Percentiles rank a stretch among this genome's conserved stretches.
Conservation (phyloP, 345 rosid species). For the Gossypium rotundifolium region DNA sequence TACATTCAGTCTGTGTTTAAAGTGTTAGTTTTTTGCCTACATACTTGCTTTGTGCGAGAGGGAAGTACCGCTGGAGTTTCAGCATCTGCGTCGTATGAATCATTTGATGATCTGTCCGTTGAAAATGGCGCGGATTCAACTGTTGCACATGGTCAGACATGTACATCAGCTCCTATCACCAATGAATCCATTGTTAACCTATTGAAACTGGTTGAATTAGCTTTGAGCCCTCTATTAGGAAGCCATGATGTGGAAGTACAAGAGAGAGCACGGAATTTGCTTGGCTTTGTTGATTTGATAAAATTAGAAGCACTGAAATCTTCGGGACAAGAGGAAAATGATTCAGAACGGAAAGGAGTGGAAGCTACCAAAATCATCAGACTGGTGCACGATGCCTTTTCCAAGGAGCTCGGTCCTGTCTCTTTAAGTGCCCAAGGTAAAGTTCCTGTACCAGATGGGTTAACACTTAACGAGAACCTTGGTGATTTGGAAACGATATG, state of each 20-base stretch:
- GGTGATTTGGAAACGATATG: slow-evolving; percentile 55
- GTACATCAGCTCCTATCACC: slow-evolving; percentile 29
- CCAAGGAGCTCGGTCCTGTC: slow-evolving; percentile 75
- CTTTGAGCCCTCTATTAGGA: slow-evolving; percentile 43
- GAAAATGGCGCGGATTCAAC: slow-evolving; percentile 20
- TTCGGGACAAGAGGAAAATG: slow-evolving; percentile 19
- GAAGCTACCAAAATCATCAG: slow-evolving; percentile 36
- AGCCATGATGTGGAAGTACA: slow-evolving; percentile 72
- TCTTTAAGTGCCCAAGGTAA: slow-evolving; percentile 61
- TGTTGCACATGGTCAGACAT: slow-evolving; percentile 18
- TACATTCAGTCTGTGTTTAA: slow-evolving; percentile 76
- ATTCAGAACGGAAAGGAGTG: slow-evolving; percentile 21
- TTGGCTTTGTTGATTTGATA: slow-evolving; percentile 61
- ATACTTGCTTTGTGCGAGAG: slow-evolving; percentile 32
- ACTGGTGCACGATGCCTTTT: slow-evolving; percentile 53
- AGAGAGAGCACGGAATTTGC: slow-evolving; percentile 68
- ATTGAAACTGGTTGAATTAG: slow-evolving; percentile 48
- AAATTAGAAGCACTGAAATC: slow-evolving; percentile 33
- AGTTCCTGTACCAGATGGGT: slow-evolving; percentile 56
- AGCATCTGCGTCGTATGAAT: slow-evolving; percentile 24
- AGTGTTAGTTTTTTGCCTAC: slow-evolving; percentile 47
- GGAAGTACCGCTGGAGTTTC: slow-evolving; percentile 21
- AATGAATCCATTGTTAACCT: slow-evolving; percentile 44
- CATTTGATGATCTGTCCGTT: slow-evolving; percentile 28
- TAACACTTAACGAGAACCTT: slow-evolving; percentile 67